Evolutionary conservation across 495 filamentous ascomycete species (phyloP), one percentile per base, ranked within the genome.

Genomic region (Wilcoxina mikolae): DNA sequence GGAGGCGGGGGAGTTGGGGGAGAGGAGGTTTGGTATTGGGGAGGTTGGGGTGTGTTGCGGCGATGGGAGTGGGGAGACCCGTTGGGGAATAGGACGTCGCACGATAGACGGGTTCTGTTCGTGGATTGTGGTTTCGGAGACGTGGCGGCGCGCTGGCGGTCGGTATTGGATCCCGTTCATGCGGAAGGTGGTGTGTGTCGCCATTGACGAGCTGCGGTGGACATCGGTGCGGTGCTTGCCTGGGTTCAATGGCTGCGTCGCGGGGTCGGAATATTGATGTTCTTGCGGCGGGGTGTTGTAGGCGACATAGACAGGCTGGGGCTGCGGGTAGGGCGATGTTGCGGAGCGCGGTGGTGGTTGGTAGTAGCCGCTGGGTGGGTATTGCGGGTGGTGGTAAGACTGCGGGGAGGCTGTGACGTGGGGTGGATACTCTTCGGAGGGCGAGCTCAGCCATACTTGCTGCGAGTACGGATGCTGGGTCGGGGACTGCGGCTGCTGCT

Each of bases 121-220:
- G 31, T 35, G 31, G 31, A 15, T 5, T 15, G 5, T 35, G 7
- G 27, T 25, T 29, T 49, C 46, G 15, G 46, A 49, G 39, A 43
- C 7, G 46, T 49, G 27, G 12, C 27, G 24, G 15, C 46, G 46
- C 46, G 12, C 15, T 23, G 46, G 24, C 27, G 46, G 46, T n/a
- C 46, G 46, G 25, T 49, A 49, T 27, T 49, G 46, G 11, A 29
- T 29, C 2, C 46, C 46, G 23, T 49, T 49, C 46, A 29, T 15
- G 23, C 46, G 22, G 27, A 49, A 49, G 46, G 27, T 29, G 24
- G 46, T 49, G 39, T 43, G 39, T 12, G 46, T 49, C 7, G 46
- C 46, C 29, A 49, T 12, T 29, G 46, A 28, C 11, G 46, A 4
- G 3, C 15, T 49, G 24, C 46, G 46, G 5, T 29, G 46, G 12